Percentiles rank a stretch among this genome's conserved stretches.
phyloP scores from a whole-genome alignment of 805 yeast species.

The Metschnikowia continentalis region DNA sequence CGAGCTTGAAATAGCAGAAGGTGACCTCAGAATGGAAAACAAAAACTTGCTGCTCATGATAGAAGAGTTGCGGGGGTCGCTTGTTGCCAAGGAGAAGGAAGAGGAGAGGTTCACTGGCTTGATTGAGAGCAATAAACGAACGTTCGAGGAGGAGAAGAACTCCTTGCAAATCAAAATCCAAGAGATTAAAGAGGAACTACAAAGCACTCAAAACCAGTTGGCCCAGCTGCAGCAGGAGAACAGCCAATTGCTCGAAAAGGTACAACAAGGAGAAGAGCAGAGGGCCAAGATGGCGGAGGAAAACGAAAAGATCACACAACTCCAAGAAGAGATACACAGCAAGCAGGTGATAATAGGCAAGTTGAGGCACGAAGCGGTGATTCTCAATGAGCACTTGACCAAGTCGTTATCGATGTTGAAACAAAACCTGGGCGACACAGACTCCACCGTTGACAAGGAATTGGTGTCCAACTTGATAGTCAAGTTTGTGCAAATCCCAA shows the following conservation, averaged over 20 bases:
- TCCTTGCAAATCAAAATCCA: neutral
- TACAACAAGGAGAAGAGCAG: neutral
- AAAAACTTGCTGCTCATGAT: constrained; percentile 41
- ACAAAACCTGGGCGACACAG: constrained; percentile 54
- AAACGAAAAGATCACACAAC: constrained; percentile 36
- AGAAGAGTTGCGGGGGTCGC: constrained; percentile 43
- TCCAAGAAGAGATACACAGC: constrained; percentile 51
- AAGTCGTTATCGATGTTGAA: constrained; percentile 84
- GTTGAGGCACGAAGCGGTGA: constrained; percentile 89
- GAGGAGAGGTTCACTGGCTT: constrained; percentile 9
- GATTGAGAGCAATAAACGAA: constrained; percentile 1
- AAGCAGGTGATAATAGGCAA: constrained; percentile 83
- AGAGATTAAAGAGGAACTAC: neutral
- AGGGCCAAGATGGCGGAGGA: constrained; percentile 16
- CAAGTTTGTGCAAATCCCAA: constrained; percentile 78
- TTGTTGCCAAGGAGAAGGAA: constrained; percentile 27
- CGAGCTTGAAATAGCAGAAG: constrained; percentile 36
- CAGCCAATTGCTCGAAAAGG: constrained; percentile 6
- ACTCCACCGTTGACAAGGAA: constrained; percentile 81
- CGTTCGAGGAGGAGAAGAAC: constrained; percentile 7
- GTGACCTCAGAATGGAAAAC: constrained; percentile 36
- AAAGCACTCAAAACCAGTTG: constrained; percentile 4
- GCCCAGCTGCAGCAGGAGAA: constrained; percentile 3
- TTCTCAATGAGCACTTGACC: constrained; percentile 90
- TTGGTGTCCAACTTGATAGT: constrained; percentile 80